A percentile compares a stretch with the other conserved stretches of the same genome.
Evolutionary conservation across 352 stramenopile genomes (phyloP).

Genomic region (Pythium chondricola): DNA sequence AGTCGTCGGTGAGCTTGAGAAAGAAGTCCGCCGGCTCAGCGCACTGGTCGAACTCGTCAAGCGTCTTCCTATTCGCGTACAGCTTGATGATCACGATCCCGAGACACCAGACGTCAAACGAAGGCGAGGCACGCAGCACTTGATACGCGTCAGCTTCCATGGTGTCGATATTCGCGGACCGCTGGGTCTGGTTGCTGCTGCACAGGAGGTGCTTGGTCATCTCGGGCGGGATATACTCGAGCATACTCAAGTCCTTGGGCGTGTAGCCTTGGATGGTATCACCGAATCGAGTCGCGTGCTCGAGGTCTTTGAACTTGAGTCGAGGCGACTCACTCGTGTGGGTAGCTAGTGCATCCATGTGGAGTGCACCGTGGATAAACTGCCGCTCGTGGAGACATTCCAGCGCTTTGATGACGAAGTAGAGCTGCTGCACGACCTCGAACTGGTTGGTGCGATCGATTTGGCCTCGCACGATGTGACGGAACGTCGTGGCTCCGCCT

Average conservation of each 20-base stretch:
- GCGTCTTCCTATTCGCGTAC: constrained; percentile 31
- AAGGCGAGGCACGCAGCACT: constrained; percentile 19
- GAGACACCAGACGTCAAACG: constrained; percentile 57
- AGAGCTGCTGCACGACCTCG: constrained; percentile 29
- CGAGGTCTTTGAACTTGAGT: constrained; percentile 44
- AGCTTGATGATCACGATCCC: constrained; percentile 53
- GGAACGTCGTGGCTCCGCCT: constrained; percentile 31
- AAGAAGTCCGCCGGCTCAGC: constrained; percentile 25
- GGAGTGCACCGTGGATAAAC: constrained; percentile 47
- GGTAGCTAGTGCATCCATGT: constrained; percentile 33
- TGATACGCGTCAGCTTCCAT: constrained; percentile 14
- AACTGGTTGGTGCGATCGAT: constrained; percentile 25
- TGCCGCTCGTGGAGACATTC: constrained; percentile 37
- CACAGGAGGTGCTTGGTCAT: constrained; percentile 33
- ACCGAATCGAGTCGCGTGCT: constrained; percentile 34
- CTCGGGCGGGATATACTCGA: constrained; percentile 44
- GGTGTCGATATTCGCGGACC: constrained; percentile 1
- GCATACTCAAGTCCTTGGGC: constrained; percentile 4
- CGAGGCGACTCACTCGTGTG: constrained; percentile 26
- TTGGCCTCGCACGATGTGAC: constrained; percentile 26
- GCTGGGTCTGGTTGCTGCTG: constrained; percentile 9
- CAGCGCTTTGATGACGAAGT: constrained; percentile 29
- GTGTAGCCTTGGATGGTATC: constrained; percentile 7
- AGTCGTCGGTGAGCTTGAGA: constrained; percentile 20
- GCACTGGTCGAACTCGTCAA: constrained; percentile 48